These are phyloP conservation scores for Stereum hirsutum DNA, from an alignment of 1,284 basidiomycete species.

Conservation along the genomic window DNA sequence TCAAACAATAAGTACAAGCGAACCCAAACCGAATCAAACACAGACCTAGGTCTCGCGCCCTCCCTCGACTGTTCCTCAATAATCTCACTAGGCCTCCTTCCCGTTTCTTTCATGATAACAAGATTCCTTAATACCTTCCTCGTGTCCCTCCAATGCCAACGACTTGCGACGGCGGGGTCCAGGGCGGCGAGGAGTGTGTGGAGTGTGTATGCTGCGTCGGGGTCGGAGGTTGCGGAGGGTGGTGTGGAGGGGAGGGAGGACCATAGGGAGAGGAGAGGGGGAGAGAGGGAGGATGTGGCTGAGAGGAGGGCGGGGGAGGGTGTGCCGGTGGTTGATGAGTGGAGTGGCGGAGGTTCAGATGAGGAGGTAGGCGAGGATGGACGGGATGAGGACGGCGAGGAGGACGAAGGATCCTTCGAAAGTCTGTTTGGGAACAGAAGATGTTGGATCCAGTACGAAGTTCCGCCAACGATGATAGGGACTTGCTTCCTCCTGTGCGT, in stretches of 20 bases:
- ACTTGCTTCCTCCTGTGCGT: constrained; percentile 53
- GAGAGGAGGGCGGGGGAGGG: constrained; percentile 27
- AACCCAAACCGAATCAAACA: constrained; percentile 4
- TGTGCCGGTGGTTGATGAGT: constrained; percentile 12
- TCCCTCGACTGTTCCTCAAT: constrained; percentile 52
- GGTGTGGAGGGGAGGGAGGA: constrained; percentile 42
- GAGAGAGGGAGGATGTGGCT: constrained; percentile 34
- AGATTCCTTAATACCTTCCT: constrained; percentile 84
- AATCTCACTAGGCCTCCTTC: constrained; percentile 61
- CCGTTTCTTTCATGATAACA: constrained; percentile 71
- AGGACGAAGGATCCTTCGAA: constrained; percentile 11
- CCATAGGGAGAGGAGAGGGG: constrained; percentile 40
- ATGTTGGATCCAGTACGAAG: constrained; percentile 97
- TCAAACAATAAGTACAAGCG: not conserved
- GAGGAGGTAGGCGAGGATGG: no score
- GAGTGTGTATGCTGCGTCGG: constrained; percentile 48
- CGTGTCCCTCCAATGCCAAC: constrained; percentile 96
- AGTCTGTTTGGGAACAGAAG: constrained; percentile 75
- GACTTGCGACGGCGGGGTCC: constrained; percentile 67
- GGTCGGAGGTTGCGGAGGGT: constrained; percentile 40
- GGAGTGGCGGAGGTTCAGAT: constrained; percentile 11
- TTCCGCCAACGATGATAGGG: constrained; percentile 92
- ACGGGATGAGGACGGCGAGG: not conserved
- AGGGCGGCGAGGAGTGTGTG: constrained; percentile 63
- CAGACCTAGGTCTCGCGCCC: constrained; percentile 38